Conservation (phyloP, 2,329 filamentous ascomycete species). For the Pyricularia sp. region DNA sequence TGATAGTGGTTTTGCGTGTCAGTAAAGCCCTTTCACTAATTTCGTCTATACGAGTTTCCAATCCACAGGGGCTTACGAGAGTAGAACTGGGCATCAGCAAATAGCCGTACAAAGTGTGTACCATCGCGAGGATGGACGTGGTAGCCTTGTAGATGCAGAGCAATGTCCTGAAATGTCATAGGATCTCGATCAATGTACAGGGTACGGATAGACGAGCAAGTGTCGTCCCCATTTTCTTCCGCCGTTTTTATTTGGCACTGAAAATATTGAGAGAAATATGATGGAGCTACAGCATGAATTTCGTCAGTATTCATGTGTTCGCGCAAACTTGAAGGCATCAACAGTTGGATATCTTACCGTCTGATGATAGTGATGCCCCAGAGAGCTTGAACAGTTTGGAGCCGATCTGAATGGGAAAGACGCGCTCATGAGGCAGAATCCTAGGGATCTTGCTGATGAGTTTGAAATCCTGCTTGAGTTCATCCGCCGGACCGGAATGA, state of each 20-base stretch:
- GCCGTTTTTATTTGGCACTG: constrained; percentile 65
- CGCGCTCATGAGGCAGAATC: constrained; percentile 59
- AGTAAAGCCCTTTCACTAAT: constrained; percentile 29
- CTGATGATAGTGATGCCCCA: constrained; percentile 63
- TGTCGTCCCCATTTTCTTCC: constrained; percentile 47
- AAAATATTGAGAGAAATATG: constrained; percentile 95
- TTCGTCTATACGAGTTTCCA: neutral
- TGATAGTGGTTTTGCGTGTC: neutral
- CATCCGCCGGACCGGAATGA: neutral
- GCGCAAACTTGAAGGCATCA: neutral
- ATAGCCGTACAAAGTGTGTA: constrained; percentile 82
- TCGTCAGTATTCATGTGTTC: constrained; percentile 5
- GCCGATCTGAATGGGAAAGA: constrained; percentile 68
- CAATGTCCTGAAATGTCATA: constrained; percentile 79
- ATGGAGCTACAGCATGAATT: constrained; percentile 56
- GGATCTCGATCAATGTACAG: constrained; percentile 95
- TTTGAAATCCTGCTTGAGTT: neutral
- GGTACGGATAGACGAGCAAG: constrained; percentile 52
- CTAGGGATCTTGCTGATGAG: constrained; percentile 34
- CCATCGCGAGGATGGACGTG: constrained; percentile 75
- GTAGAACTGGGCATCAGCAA: constrained; percentile 94
- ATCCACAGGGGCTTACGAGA: constrained; percentile 2
- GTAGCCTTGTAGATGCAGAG: constrained; percentile 85
- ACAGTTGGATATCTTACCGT: constrained; percentile 40
- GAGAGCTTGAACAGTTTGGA: constrained; percentile 64